Conservation (phyloP, 306 rosid genomes). For the Adenanthera pavonina region DNA sequence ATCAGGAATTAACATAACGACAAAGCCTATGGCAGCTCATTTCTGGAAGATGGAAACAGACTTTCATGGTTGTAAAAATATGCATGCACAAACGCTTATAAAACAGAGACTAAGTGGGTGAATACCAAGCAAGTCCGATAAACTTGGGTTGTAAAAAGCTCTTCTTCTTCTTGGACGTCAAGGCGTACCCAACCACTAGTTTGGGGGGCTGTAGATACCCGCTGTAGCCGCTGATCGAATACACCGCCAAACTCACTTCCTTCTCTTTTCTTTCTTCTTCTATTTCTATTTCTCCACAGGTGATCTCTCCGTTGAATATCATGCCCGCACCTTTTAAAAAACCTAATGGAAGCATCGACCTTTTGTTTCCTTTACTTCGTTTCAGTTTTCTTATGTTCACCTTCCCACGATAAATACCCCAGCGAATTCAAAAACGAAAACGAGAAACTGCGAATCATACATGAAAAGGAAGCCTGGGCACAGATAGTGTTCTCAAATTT, state of each 20-base stretch:
- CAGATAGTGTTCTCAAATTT: background rate
- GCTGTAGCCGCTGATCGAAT: background rate
- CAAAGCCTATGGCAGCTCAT: background rate
- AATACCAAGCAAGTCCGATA: constrained; percentile 19
- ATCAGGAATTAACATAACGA: background rate
- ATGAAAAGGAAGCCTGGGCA: background rate
- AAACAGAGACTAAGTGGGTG: background rate
- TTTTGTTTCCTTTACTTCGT: background rate
- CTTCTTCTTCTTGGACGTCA: constrained; percentile 37
- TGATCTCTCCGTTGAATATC: constrained; percentile 29
- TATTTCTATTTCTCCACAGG: background rate
- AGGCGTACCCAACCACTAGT: constrained; percentile 32
- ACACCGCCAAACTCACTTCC: background rate
- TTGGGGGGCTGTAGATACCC: constrained; percentile 16
- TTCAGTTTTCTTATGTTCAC: background rate
- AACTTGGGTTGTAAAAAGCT: constrained; percentile 35
- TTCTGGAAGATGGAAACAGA: constrained; percentile 6
- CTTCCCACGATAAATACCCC: background rate
- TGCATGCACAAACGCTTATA: constrained; percentile 18
- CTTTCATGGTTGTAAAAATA: background rate
- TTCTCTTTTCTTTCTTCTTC: constrained; percentile 26
- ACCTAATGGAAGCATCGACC: constrained; percentile 12
- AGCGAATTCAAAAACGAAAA: background rate
- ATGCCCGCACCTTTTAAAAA: background rate
- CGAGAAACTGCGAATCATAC: background rate